These are phyloP conservation scores for Serendipita indica DNA, from an alignment of 768 basidiomycete species.

Conservation along the genomic window DNA sequence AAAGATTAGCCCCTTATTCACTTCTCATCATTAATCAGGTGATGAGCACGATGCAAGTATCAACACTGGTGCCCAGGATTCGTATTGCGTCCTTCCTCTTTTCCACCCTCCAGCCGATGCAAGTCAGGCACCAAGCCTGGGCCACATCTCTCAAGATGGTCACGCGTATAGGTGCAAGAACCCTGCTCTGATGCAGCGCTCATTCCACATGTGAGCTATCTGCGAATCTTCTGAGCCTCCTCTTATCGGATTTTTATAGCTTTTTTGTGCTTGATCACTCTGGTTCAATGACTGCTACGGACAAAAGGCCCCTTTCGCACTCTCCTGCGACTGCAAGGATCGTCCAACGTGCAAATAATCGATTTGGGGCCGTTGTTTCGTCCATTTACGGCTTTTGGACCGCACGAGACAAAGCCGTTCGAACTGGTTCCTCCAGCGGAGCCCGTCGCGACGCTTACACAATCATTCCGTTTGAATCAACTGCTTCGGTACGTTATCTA, in stretches of 20 bases:
- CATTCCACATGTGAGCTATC: conserved; percentile 37
- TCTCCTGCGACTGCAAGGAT: conserved; percentile 32
- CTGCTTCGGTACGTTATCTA: not conserved
- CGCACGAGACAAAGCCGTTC: conserved; percentile 31
- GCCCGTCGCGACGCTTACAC: conserved; percentile 44
- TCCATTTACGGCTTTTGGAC: conserved; percentile 42
- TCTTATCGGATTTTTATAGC: conserved; percentile 18
- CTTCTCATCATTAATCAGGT: conserved; percentile 23
- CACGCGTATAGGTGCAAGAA: conserved; percentile 41
- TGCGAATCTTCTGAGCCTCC: not conserved
- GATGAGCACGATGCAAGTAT: conserved; percentile 33
- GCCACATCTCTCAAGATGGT: conserved; percentile 38
- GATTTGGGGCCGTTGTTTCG: conserved; percentile 47
- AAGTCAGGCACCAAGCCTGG: conserved; percentile 17
- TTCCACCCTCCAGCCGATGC: conserved; percentile 32
- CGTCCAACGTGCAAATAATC: conserved; percentile 26
- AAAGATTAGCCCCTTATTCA: not conserved
- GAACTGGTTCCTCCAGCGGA: conserved; percentile 15
- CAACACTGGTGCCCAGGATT: conserved; percentile 30
- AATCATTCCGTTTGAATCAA: conserved; percentile 32
- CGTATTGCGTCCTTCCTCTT: conserved; percentile 38
- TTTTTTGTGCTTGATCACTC: conserved; percentile 43
- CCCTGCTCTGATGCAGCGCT: conserved; percentile 32
- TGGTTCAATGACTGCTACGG: conserved; percentile 31
- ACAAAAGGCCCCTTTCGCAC: conserved; percentile 31